These are phyloP conservation scores for Mallotus japonicus DNA, from an alignment of 441 rosid species.

Conservation along the genomic window DNA sequence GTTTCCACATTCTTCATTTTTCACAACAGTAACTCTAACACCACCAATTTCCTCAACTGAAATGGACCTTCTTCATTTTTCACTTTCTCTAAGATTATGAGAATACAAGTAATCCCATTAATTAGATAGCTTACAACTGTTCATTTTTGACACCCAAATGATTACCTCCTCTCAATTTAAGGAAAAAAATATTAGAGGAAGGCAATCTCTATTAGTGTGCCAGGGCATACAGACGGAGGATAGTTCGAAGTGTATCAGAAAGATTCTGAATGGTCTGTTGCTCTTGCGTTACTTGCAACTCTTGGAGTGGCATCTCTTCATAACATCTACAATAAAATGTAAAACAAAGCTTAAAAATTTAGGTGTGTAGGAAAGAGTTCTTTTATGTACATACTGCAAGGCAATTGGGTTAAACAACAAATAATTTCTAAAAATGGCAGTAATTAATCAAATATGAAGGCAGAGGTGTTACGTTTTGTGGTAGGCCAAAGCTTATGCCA, in stretches of 20 bases:
- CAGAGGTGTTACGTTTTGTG: conserved; percentile 68
- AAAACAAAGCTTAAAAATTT: neutral
- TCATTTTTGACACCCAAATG: neutral
- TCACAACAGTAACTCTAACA: too few species aligned
- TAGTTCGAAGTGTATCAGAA: conserved; percentile 81
- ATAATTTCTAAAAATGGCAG: neutral
- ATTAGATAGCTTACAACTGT: too few species aligned
- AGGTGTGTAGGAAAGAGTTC: neutral
- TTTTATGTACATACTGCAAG: too few species aligned
- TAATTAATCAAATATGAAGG: neutral
- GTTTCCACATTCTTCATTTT: too few species aligned
- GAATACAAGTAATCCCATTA: neutral
- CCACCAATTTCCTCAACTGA: too few species aligned
- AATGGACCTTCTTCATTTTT: too few species aligned
- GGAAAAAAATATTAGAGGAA: neutral
- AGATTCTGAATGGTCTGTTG: conserved; percentile 95
- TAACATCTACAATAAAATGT: conserved; percentile 61
- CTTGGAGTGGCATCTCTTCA: conserved; percentile 98
- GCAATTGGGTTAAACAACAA: neutral
- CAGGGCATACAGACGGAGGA: conserved; percentile 68
- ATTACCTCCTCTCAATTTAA: neutral
- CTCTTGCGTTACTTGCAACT: conserved; percentile 84
- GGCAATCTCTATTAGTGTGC: conserved; percentile 7
- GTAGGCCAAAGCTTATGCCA: conserved; percentile 92
- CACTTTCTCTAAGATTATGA: neutral